Evolutionary conservation across 441 rosid species (phyloP).

Genomic region (Theobroma grandiflorum): DNA sequence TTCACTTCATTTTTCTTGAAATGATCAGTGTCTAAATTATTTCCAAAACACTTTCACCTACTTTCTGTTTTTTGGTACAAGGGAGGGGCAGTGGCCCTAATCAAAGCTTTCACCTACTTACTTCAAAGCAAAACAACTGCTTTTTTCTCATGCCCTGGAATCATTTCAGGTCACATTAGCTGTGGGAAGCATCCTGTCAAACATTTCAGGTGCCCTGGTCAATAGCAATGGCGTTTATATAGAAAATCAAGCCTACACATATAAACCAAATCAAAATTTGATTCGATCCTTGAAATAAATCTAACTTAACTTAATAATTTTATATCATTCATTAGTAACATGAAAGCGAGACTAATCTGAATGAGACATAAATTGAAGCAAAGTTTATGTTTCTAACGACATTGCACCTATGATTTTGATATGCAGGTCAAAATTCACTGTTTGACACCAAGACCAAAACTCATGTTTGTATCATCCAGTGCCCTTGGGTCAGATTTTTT

Average conservation of each 20-base stretch:
- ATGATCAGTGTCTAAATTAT: background rate
- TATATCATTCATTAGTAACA: too few relatives aligned
- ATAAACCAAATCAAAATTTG: too few relatives aligned
- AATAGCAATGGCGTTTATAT: too few relatives aligned
- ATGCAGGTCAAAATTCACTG: conserved; percentile 60
- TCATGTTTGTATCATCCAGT: conserved; percentile 43
- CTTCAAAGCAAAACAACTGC: background rate
- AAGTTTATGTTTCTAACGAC: background rate
- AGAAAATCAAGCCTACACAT: too few relatives aligned
- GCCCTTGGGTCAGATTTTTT: background rate
- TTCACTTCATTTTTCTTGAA: background rate
- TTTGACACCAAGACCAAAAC: conserved; percentile 55
- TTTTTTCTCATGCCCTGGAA: too few relatives aligned
- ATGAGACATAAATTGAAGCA: conserved; percentile 5
- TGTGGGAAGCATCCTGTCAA: too few relatives aligned
- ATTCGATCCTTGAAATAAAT: too few relatives aligned
- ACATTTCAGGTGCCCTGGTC: too few relatives aligned
- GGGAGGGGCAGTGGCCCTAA: too few relatives aligned
- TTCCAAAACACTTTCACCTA: background rate
- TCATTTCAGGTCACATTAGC: too few relatives aligned
- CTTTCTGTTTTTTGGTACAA: too few relatives aligned
- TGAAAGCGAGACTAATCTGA: background rate
- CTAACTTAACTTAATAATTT: too few relatives aligned
- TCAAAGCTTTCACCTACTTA: background rate
- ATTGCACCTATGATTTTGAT: background rate